Percentiles rank a stretch among this genome's conserved stretches.
These are phyloP conservation scores for Medakamo hakoo DNA, from an alignment of 139 green algal genomes.

Conservation along the genomic window DNA sequence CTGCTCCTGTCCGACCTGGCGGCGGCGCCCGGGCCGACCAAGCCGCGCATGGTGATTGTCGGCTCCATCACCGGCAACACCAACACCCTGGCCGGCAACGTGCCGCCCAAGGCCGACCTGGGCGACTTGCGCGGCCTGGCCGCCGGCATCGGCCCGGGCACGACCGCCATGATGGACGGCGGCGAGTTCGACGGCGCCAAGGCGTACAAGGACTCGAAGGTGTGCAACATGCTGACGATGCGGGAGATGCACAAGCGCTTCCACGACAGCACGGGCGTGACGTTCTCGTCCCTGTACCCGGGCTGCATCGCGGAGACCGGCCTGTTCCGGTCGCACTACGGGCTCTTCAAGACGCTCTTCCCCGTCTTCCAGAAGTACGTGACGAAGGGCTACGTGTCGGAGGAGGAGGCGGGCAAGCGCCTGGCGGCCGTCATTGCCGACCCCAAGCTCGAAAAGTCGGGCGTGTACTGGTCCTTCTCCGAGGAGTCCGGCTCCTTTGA, in stretches of 20 bases:
- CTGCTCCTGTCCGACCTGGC: slow-evolving; percentile 70
- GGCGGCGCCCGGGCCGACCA: slow-evolving; percentile 17
- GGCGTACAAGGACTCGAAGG: slow-evolving; percentile 95
- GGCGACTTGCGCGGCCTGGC: slow-evolving; percentile 67
- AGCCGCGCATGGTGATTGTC: slow-evolving; percentile 69
- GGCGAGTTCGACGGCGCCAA: slow-evolving; percentile 82
- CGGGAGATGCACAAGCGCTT: slow-evolving; percentile 68
- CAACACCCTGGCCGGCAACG: slow-evolving; percentile 84
- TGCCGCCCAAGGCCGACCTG: slow-evolving; percentile 81
- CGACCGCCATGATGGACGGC: slow-evolving; percentile 70
- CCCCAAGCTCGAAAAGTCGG: slow-evolving; percentile 42
- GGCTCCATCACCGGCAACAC: slow-evolving; percentile 92
- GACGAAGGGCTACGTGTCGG: slow-evolving; percentile 75
- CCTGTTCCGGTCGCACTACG: slow-evolving; percentile 78
- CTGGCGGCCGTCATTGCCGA: slow-evolving; percentile 66
- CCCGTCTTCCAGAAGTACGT: slow-evolving; percentile 90
- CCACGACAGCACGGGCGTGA: slow-evolving; percentile 54
- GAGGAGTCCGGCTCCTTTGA: slow-evolving; percentile 31
- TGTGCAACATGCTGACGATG: slow-evolving; percentile 96
- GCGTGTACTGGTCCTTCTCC: slow-evolving; percentile 76
- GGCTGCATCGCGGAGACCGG: slow-evolving; percentile 89
- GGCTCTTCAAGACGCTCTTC: slow-evolving; percentile 73
- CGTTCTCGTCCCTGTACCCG: slow-evolving; percentile 82
- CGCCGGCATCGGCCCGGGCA: slow-evolving; percentile 14
- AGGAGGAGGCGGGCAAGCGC: slow-evolving; percentile 72